Evolutionary conservation across 2,329 filamentous ascomycete genomes (phyloP), one percentile per base, ranked within the genome.

Genomic region (Curvularia sp.): DNA sequence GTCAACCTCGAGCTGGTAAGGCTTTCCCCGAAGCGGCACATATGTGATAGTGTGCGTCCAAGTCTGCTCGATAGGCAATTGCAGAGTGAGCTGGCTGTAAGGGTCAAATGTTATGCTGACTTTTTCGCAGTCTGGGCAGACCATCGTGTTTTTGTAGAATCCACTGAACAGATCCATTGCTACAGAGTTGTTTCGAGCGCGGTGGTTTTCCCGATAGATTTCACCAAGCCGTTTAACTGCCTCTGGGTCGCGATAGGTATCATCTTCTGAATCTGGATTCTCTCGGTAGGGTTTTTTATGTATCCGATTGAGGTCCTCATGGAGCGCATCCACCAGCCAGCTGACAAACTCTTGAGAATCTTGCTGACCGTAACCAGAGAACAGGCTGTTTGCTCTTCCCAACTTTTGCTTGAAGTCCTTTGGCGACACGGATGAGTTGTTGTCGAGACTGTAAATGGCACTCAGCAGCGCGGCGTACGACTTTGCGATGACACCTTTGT

Each of bases 21-120:
- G 91, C 2, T 81, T 79, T 54, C 90, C 88, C 58, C 89, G 87
- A 1, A 95, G 80, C 2, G 93, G 93, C 60, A 91, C 89, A 74
- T 90, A 97, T 55, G 86, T 89, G 66, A 98, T 81, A 1, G 84
- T 83, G 64, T 89, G 89, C 58, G 82, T 84, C 90, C 92, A 97
- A 44, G 92, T 85, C 64, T 89, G 93, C 75, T 95, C 90, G 54
- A 97, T 87, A 0, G 95, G 95, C 33, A 99, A 81, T 57, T 96
- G 95, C 24, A 99, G 81, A 0, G 95, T 97, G 58, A 99, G 80
- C 65, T 96, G 95, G 77, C 93, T 97, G 82, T 96, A 99, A 0
- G 95, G 95, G 75, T 99, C 95, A 72, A 99, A 99, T 0, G 95
- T 98, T 69, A 99, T 97, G 85, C 93, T 97, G 78, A 98, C 90